phyloP scores from a whole-genome alignment of 768 basidiomycete genomes.

The Termitomyces sp. region DNA sequence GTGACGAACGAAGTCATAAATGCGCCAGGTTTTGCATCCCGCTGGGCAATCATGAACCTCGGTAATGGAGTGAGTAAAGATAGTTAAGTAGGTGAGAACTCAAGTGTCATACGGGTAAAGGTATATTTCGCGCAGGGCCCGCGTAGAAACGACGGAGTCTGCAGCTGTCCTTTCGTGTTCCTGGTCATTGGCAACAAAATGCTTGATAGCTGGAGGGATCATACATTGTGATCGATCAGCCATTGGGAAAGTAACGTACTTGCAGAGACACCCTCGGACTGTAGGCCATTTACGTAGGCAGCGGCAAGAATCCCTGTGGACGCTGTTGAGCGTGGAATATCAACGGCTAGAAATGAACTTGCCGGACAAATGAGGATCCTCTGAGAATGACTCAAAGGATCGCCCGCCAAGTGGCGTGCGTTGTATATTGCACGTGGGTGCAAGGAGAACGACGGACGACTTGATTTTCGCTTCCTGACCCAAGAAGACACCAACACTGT shows the following conservation, averaged over 20 bases:
- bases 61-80: neutral
- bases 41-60: conserved; percentile 68
- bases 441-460: conserved; percentile 58
- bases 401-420: conserved; percentile 57
- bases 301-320: conserved; percentile 51
- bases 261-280: conserved; percentile 59
- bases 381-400: conserved; percentile 69
- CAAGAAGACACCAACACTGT: conserved; percentile 52
- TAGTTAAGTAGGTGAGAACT: neutral
- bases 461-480: conserved; percentile 64
- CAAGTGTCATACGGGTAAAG: conserved; percentile 50
- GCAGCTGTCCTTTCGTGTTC: conserved; percentile 66
- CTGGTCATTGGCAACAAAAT: conserved; percentile 71
- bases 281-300: conserved; percentile 66
- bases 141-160: conserved; percentile 57
- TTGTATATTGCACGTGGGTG: conserved; percentile 75
- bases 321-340: neutral
- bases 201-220: conserved; percentile 53
- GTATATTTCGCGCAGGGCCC: conserved; percentile 70
- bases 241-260: conserved; percentile 24
- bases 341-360: neutral
- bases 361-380: conserved; percentile 67
- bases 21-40: conserved; percentile 54
- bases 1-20: conserved; percentile 58
- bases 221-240: neutral